Conservation (phyloP, 768 basidiomycete genomes). For the Lyophyllum atratum region DNA sequence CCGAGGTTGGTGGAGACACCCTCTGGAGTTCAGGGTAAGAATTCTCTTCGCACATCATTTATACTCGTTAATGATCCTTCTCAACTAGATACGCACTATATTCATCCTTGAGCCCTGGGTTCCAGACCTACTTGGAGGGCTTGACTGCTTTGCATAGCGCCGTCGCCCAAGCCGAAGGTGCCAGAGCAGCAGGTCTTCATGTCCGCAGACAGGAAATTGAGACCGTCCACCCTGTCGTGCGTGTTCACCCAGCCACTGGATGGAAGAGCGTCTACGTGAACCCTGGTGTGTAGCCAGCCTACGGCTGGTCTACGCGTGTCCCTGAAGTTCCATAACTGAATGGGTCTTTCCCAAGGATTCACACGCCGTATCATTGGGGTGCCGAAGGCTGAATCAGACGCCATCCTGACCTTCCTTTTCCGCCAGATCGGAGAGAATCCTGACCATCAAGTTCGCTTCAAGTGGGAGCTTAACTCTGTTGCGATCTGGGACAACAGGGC, state of each 20-base stretch:
- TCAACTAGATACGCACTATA: conserved; percentile 72
- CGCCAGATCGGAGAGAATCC: conserved; percentile 68
- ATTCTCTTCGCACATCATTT: neutral
- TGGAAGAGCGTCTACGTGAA: conserved; percentile 87
- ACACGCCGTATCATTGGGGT: conserved; percentile 77
- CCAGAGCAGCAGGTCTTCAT: conserved; percentile 66
- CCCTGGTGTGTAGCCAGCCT: conserved; percentile 49
- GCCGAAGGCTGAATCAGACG: conserved; percentile 82
- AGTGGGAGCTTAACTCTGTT: conserved; percentile 74
- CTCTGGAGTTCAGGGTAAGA: conserved; percentile 77
- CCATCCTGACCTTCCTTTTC: conserved; percentile 70
- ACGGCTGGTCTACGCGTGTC: neutral
- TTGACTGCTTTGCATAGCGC: conserved; percentile 76
- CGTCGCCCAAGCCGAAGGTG: conserved; percentile 75
- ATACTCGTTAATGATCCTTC: neutral
- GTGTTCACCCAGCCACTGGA: conserved; percentile 83
- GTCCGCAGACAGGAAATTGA: conserved; percentile 73
- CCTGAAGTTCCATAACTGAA: neutral
- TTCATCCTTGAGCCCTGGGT: conserved; percentile 73
- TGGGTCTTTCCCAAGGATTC: conserved; percentile 52
- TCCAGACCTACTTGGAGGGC: conserved; percentile 78
- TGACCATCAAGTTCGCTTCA: conserved; percentile 77
- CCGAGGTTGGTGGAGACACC: conserved; percentile 77
- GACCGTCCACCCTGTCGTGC: conserved; percentile 77
- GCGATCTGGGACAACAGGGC: conserved; percentile 91